Evolutionary conservation across 176 grass and related monocot genomes (phyloP).

Genomic region (Saccharum spontaneum): DNA sequence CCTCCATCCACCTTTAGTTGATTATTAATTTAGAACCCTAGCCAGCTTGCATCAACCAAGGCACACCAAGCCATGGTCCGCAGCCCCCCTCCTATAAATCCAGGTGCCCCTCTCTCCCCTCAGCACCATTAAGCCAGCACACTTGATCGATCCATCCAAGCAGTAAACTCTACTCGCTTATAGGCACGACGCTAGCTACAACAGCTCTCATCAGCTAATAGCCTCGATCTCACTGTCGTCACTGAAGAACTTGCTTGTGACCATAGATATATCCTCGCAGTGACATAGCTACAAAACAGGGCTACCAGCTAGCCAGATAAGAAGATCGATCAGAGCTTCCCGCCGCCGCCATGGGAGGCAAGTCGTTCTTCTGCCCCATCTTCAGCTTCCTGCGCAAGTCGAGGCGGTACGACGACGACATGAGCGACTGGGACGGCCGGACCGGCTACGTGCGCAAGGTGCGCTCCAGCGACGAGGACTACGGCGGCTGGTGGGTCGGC

Average conservation of each 20-base stretch:
- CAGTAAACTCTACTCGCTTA: too few relatives aligned
- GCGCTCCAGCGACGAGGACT: conserved; percentile 69
- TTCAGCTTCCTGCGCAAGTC: conserved; percentile 67
- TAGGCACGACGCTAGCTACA: too few relatives aligned
- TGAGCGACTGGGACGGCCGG: conserved; percentile 49
- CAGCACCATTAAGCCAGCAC: conserved; percentile 23
- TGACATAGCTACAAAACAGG: too few relatives aligned
- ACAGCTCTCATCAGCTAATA: neutral
- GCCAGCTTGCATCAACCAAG: conserved; percentile 44
- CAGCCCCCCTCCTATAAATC: conserved; percentile 43
- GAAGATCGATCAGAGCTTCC: too few relatives aligned
- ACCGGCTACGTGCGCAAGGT: conserved; percentile 52
- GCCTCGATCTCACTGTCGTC: neutral
- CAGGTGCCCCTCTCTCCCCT: neutral
- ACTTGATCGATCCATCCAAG: neutral
- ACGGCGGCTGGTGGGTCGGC: conserved; percentile 68
- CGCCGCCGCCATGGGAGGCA: conserved; percentile 47
- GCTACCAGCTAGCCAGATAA: too few relatives aligned
- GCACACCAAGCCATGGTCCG: neutral
- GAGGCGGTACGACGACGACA: conserved; percentile 51
- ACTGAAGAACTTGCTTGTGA: too few relatives aligned
- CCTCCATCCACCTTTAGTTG: neutral
- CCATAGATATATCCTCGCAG: too few relatives aligned
- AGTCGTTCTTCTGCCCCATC: conserved; percentile 60
- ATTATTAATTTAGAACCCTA: conserved; percentile 19